These are phyloP conservation scores for Ceratobasidium sp. DNA, from an alignment of 1,284 basidiomycete species.

Conservation along the genomic window DNA sequence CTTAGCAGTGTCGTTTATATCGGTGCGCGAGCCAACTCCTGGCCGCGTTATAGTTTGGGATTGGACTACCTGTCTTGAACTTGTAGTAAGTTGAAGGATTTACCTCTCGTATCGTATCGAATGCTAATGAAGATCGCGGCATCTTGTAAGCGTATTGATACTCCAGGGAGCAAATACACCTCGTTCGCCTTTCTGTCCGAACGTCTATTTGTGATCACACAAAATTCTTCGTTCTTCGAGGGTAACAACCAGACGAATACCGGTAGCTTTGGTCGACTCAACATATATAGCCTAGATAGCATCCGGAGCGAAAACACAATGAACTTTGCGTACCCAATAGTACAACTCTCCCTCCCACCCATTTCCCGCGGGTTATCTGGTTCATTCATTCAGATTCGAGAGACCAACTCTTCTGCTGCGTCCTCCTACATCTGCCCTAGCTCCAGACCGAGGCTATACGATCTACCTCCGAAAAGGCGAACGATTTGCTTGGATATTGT, in stretches of 20 bases:
- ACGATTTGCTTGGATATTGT: constrained; percentile 6
- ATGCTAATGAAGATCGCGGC: background rate
- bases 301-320: background rate
- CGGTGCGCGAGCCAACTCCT: background rate
- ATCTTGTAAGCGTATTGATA: background rate
- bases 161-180: constrained; percentile 10
- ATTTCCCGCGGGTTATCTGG: background rate
- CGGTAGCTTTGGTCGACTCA: constrained; percentile 2
- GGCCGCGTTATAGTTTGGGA: constrained; percentile 10
- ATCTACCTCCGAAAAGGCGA: background rate
- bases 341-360: background rate
- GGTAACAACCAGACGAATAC: background rate
- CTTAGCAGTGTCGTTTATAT: constrained; percentile 1
- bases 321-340: background rate
- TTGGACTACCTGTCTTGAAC: constrained; percentile 9
- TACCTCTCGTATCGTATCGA: background rate
- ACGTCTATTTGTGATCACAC: background rate
- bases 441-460: constrained; percentile 3
- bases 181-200: constrained; percentile 19
- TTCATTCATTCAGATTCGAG: constrained; percentile 7
- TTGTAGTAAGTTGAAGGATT: background rate
- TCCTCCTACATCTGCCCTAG: background rate
- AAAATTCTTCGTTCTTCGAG: constrained; percentile 9
- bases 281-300: background rate
- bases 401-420: background rate